These are phyloP conservation scores for Xylariaceae sp. DNA, from an alignment of 2,329 filamentous ascomycete genomes.

Conservation along the genomic window DNA sequence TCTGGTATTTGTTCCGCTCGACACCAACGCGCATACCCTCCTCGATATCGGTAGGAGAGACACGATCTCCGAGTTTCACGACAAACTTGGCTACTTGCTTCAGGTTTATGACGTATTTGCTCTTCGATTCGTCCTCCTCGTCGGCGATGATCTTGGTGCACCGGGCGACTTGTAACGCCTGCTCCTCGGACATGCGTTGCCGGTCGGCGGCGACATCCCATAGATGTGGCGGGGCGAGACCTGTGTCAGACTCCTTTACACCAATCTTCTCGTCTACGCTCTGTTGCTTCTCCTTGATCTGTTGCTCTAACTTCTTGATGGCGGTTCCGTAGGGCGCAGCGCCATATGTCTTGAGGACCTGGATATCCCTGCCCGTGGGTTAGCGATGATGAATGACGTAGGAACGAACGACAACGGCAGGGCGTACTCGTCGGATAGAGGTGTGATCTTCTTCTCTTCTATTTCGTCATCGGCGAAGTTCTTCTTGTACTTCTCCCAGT, in stretches of 20 bases:
- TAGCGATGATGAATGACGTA: constrained; percentile 18
- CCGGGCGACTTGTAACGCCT: constrained; percentile 91
- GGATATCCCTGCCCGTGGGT: constrained; percentile 72
- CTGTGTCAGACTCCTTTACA: constrained; percentile 95
- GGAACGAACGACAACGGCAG: not conserved
- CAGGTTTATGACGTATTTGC: constrained; percentile 99
- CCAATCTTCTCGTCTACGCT: constrained; percentile 99
- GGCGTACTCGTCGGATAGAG: constrained; percentile 88
- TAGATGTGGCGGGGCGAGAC: constrained; percentile 93
- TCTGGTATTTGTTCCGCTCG: constrained; percentile 98
- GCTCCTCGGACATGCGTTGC: constrained; percentile 97
- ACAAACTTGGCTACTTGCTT: constrained; percentile 99
- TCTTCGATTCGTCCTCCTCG: constrained; percentile 93
- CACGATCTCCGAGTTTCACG: constrained; percentile 92
- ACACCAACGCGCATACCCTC: constrained; percentile 99
- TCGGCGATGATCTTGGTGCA: constrained; percentile 99
- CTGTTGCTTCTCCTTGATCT: constrained; percentile 98
- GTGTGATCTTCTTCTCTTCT: constrained; percentile 99
- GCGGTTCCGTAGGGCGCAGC: constrained; percentile 90
- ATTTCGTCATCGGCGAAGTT: constrained; percentile 93
- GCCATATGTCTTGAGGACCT: constrained; percentile 98
- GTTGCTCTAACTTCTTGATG: constrained; percentile 95
- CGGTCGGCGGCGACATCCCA: constrained; percentile 98
- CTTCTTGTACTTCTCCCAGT: constrained; percentile 99
- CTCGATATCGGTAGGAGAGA: constrained; percentile 97